Conservation (phyloP, 2,329 filamentous ascomycete species). For the Fusarium oxysporum region DNA sequence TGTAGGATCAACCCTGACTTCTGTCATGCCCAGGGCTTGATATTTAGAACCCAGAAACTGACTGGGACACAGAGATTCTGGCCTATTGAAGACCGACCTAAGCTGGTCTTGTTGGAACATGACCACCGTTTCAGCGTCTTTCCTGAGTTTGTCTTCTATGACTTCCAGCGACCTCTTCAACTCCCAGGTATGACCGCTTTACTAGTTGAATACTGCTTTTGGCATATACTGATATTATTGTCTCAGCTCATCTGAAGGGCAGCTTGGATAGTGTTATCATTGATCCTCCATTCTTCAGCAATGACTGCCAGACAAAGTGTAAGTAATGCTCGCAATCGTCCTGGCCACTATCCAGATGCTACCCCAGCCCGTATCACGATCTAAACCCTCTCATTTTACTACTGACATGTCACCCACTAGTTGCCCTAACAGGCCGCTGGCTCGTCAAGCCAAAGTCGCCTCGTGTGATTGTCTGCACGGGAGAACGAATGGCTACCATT, state of each 20-base stretch:
- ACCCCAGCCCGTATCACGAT: background rate
- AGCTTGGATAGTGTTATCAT: constrained; percentile 76
- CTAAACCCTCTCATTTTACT: background rate
- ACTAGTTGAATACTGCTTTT: background rate
- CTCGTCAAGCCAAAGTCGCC: constrained; percentile 62
- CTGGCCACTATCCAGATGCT: background rate
- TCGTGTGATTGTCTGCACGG: constrained; percentile 76
- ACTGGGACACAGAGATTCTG: constrained; percentile 36
- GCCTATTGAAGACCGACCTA: constrained; percentile 56
- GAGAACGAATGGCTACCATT: constrained; percentile 77
- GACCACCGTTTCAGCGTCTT: constrained; percentile 81
- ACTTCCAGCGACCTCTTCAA: constrained; percentile 76
- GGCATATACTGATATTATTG: background rate
- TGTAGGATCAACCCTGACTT: constrained; percentile 43
- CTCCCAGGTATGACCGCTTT: constrained; percentile 62
- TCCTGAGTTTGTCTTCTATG: constrained; percentile 79
- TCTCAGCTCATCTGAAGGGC: constrained; percentile 67
- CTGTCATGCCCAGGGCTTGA: background rate
- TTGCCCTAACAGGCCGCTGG: constrained; percentile 80
- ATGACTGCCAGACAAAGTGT: constrained; percentile 86
- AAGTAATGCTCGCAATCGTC: constrained; percentile 27
- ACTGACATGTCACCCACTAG: constrained; percentile 54
- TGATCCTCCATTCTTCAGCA: constrained; percentile 83
- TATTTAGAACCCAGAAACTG: constrained; percentile 5
- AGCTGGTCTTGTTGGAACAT: constrained; percentile 76